Evolutionary conservation across 2,329 filamentous ascomycete genomes (phyloP), one percentile per base, ranked within the genome.

Genomic region (Drechslera avenae): DNA sequence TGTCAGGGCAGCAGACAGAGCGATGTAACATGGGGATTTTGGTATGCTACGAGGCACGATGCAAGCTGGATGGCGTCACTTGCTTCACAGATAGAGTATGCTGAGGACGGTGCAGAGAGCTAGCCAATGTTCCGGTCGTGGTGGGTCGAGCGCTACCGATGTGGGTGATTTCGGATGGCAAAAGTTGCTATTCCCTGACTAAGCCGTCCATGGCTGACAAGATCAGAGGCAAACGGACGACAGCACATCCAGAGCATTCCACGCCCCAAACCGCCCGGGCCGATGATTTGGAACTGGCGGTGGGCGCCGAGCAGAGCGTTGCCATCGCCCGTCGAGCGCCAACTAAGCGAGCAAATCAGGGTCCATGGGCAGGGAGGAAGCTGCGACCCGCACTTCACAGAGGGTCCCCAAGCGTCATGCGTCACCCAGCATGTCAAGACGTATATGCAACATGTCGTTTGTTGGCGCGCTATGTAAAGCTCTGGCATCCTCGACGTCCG

Each of bases 391-490:
- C 53, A 46, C 45, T 44, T 50, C 45, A 43, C 30, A 47, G 30
- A 34, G 43, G 35, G 26, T 12, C 28, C 28, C 17, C 17, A 34
- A 37, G 49, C 39, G 40, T 28, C 32, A 47, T 56, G 51, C 52
- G 57, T 56, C 54, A 56, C 49, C 43, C 32, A 49, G 49, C 50
- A 54, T 39, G 18, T 41, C 31, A 8, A 28, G 26, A 28, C 42
- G 36, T 42, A 54, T 32, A 30, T 39, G 16, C 50, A 51, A 44
- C 47, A 59, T 56, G 57, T 47, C 47, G 28, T 46, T 34, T 40
- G 31, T 39, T 28, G 42, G 43, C 41, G 34, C 13, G 40, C 49
- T 50, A 53, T 56, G 44, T 50, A 45, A 39, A 16, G 17, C 31
- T 45, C 30, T 42, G 14, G 39, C 37, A n/a, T 41, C 37, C 50